Percentiles rank a stretch among this genome's conserved stretches.
Conservation (phyloP, 2,329 filamentous ascomycete genomes). For the Xylariales sp. region DNA sequence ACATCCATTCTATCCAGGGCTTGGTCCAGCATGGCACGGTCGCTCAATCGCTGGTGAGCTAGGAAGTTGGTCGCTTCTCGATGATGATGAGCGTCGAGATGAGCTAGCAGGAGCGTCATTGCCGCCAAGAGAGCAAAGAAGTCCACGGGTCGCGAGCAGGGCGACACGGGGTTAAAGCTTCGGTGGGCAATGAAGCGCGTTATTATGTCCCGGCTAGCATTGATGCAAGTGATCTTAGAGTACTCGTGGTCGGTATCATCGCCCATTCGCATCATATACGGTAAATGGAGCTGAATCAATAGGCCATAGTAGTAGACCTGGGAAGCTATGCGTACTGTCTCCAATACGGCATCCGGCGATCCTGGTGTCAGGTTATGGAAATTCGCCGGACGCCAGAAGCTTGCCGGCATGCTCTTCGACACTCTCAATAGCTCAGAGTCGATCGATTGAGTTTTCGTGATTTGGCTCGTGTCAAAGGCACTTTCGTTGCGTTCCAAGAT, state of each 20-base stretch:
- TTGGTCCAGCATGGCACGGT: background rate
- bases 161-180: slow-evolving; percentile 21
- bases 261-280: background rate
- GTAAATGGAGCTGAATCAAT: background rate
- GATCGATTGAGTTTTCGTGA: background rate
- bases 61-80: slow-evolving; percentile 1
- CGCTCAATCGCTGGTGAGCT: background rate
- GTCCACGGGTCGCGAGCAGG: slow-evolving; percentile 27
- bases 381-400: background rate
- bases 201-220: slow-evolving; percentile 31
- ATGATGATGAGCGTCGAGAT: slow-evolving; percentile 26
- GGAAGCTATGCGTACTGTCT: background rate
- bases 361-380: background rate
- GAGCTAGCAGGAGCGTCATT: slow-evolving; percentile 31
- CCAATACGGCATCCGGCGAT: background rate
- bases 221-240: slow-evolving; percentile 29
- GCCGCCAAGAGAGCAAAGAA: slow-evolving; percentile 33
- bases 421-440: background rate
- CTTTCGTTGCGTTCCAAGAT: background rate
- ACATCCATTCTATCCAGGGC: background rate
- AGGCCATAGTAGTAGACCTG: background rate
- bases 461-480: background rate
- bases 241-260: slow-evolving; percentile 18
- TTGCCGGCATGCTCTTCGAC: background rate
- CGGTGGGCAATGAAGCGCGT: slow-evolving; percentile 28